Percentiles rank a stretch among this genome's conserved stretches.
These are phyloP conservation scores for Castanea crenata DNA, from an alignment of 306 rosid species.

Conservation along the genomic window DNA sequence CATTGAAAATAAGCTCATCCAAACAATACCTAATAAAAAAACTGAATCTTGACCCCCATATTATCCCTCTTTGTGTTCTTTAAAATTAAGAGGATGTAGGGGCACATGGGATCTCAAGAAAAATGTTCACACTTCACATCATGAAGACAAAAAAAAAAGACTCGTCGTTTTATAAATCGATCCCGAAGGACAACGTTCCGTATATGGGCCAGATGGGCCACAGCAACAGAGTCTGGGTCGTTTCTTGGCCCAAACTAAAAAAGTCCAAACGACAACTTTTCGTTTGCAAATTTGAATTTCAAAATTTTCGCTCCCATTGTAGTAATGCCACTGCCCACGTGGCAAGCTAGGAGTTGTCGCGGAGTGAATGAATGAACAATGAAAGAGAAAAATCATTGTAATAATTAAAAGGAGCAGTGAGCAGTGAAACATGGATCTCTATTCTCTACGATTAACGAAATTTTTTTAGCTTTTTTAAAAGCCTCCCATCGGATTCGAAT, in stretches of 20 bases:
- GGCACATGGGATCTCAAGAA: too few species aligned
- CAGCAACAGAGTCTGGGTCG: neutral
- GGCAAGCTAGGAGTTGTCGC: neutral
- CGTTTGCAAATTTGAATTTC: conserved; percentile 44
- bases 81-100: too few species aligned
- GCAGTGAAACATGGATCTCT: neutral
- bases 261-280: neutral
- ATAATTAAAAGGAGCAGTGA: neutral
- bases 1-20: too few species aligned
- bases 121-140: too few species aligned
- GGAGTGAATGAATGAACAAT: too few species aligned
- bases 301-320: conserved; percentile 43
- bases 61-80: too few species aligned
- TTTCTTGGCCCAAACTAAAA: neutral
- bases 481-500: neutral
- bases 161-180: too few species aligned
- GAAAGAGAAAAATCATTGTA: neutral
- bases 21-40: too few species aligned
- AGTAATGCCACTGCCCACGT: neutral
- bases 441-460: neutral
- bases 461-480: neutral
- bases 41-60: too few species aligned
- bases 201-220: too few species aligned
- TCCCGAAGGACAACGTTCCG: too few species aligned
- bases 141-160: too few species aligned